Evolutionary conservation across 208 protist species (phyloP).

Genomic region (Leishmania braziliensis): DNA sequence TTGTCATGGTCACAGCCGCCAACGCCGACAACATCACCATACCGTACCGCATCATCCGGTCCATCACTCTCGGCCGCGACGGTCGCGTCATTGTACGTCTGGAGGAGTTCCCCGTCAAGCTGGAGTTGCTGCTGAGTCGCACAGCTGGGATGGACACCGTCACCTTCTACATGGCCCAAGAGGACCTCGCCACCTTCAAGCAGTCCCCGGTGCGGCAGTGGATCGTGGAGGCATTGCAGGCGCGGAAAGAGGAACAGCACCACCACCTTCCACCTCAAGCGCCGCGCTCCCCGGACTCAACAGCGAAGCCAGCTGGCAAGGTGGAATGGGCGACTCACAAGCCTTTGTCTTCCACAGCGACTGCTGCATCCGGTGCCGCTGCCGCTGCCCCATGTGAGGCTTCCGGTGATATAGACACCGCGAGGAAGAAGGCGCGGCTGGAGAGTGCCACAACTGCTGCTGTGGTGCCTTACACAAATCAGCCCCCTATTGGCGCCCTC

Average conservation of each 20-base stretch:
- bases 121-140: constrained; percentile 76
- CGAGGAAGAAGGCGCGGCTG: constrained; percentile 32
- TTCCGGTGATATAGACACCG: constrained; percentile 3
- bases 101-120: constrained; percentile 83
- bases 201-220: constrained; percentile 76
- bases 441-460: constrained; percentile 25
- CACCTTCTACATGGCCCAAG: constrained; percentile 62
- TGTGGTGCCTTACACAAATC: neutral
- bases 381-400: neutral
- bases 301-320: neutral
- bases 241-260: constrained; percentile 41
- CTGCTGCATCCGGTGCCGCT: neutral
- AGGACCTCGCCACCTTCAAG: constrained; percentile 72
- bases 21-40: constrained; percentile 90
- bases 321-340: neutral
- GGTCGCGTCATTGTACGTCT: constrained; percentile 80
- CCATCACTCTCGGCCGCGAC: constrained; percentile 79
- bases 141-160: constrained; percentile 80
- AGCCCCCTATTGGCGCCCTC: constrained; percentile 29
- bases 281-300: constrained; percentile 4
- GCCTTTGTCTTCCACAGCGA: constrained; percentile 1
- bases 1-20: constrained; percentile 72
- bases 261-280: constrained; percentile 16
- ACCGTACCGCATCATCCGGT: constrained; percentile 80
- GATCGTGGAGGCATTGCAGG: constrained; percentile 70